Percentiles rank a stretch among this genome's conserved stretches.
These are phyloP conservation scores for Phytophthora tentaculata DNA, from an alignment of 352 stramenopile species.

Conservation along the genomic window DNA sequence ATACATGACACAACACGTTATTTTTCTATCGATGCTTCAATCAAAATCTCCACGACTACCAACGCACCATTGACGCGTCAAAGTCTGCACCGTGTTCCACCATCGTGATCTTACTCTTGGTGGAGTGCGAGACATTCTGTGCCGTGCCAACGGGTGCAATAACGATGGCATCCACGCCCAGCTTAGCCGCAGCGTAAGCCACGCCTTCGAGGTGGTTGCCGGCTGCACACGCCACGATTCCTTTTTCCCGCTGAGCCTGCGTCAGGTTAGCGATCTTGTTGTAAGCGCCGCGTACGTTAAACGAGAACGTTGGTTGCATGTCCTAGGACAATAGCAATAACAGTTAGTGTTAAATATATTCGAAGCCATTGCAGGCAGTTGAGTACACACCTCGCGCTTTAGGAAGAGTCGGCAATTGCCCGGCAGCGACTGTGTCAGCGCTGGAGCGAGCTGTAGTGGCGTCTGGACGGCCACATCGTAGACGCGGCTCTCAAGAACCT, in stretches of 20 bases:
- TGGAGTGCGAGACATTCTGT: constrained; percentile 82
- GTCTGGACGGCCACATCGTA: constrained; percentile 87
- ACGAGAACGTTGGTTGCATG: constrained; percentile 98
- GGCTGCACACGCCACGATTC: constrained; percentile 82
- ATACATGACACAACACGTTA: constrained; percentile 1
- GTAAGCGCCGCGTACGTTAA: constrained; percentile 98
- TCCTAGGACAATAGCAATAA: constrained; percentile 59
- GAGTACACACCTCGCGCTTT: constrained; percentile 90
- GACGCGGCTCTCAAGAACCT: constrained; percentile 83
- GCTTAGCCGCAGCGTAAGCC: constrained; percentile 92
- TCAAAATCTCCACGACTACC: background rate
- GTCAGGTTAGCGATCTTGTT: constrained; percentile 98
- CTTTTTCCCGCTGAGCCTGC: constrained; percentile 71
- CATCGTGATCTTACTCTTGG: constrained; percentile 89
- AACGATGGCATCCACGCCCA: constrained; percentile 95
- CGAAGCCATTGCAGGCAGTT: background rate
- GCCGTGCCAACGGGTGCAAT: constrained; percentile 96
- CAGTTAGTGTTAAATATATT: constrained; percentile 2
- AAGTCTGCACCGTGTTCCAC: constrained; percentile 97
- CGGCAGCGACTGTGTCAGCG: constrained; percentile 61
- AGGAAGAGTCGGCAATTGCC: constrained; percentile 79
- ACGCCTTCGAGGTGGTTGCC: constrained; percentile 99
- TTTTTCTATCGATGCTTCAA: background rate
- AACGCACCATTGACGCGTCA: constrained; percentile 89
- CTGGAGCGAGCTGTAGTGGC: constrained; percentile 63